Evolutionary conservation across 2,329 filamentous ascomycete genomes (phyloP).

Genomic region (Penicillium sp.): DNA sequence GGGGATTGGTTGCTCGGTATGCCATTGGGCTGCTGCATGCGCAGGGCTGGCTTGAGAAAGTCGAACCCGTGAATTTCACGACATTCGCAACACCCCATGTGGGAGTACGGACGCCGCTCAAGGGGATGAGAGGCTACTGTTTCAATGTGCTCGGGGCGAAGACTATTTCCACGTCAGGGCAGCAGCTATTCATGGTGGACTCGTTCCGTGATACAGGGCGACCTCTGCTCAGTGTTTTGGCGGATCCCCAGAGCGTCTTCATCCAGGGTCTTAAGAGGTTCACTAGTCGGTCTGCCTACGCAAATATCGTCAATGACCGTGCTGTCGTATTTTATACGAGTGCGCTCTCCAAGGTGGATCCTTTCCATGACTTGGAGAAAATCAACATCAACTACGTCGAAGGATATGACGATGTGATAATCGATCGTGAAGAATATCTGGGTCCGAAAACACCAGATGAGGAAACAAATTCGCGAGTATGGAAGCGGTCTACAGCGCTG

Average conservation of each 20-base stretch:
- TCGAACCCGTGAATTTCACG: slow-evolving; percentile 87
- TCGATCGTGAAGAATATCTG: slow-evolving; percentile 50
- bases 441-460: slow-evolving; percentile 24
- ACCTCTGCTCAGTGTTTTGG: slow-evolving; percentile 72
- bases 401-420: slow-evolving; percentile 67
- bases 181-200: slow-evolving; percentile 83
- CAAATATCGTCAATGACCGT: slow-evolving; percentile 81
- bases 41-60: slow-evolving; percentile 68
- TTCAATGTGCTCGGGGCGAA: slow-evolving; percentile 82
- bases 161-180: slow-evolving; percentile 73
- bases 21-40: slow-evolving; percentile 76
- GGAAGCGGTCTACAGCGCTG: slow-evolving; percentile 31
- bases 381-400: slow-evolving; percentile 67
- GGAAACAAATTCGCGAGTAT: slow-evolving; percentile 30
- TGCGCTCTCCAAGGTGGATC: slow-evolving; percentile 68
- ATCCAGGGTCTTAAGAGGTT: slow-evolving; percentile 72
- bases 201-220: slow-evolving; percentile 74
- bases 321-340: slow-evolving; percentile 81
- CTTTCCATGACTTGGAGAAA: slow-evolving; percentile 62
- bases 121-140: slow-evolving; percentile 59
- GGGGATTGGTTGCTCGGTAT: slow-evolving; percentile 80
- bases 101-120: slow-evolving; percentile 65
- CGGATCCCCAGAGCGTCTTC: slow-evolving; percentile 80
- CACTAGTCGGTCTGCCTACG: slow-evolving; percentile 69
- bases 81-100: slow-evolving; percentile 85